A percentile compares a stretch with the other conserved stretches of the same genome.
phyloP scores from a whole-genome alignment of 2,329 filamentous ascomycete species.

The Basipetospora chlamydospora region DNA sequence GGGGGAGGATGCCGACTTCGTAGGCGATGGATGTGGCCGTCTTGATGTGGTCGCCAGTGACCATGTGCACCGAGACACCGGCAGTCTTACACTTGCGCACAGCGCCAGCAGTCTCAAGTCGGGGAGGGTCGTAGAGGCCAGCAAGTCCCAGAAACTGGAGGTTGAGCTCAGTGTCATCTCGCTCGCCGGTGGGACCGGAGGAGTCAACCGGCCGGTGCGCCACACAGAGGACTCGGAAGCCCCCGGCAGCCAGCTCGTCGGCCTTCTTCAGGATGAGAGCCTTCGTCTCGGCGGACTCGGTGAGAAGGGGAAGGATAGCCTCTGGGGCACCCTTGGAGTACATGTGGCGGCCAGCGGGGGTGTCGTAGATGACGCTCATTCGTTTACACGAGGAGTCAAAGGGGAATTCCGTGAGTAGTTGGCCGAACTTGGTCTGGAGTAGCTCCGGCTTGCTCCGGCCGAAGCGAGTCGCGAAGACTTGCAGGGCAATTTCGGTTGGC shows the following conservation, averaged over 20 bases:
- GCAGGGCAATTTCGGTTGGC: constrained; percentile 60
- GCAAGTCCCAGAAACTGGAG: constrained; percentile 55
- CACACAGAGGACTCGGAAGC: constrained; percentile 55
- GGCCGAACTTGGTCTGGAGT: constrained; percentile 21
- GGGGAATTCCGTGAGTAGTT: constrained; percentile 49
- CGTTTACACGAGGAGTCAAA: constrained; percentile 63
- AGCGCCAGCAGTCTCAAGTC: constrained; percentile 48
- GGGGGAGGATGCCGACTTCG: constrained; percentile 46
- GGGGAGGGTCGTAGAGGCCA: constrained; percentile 59
- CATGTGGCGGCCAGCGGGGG: constrained; percentile 22
- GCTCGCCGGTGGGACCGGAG: constrained; percentile 26
- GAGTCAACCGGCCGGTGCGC: constrained; percentile 32
- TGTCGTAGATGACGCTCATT: constrained; percentile 55
- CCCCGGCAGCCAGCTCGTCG: constrained; percentile 43
- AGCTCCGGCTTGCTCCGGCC: constrained; percentile 31
- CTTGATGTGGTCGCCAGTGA: constrained; percentile 54
- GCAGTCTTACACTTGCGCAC: constrained; percentile 44
- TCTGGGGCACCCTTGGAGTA: constrained; percentile 47
- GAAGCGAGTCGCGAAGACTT: constrained; percentile 59
- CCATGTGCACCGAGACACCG: constrained; percentile 54
- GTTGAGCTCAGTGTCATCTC: constrained; percentile 37
- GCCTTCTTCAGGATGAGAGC: constrained; percentile 31
- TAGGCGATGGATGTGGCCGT: constrained; percentile 52
- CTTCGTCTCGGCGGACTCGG: constrained; percentile 31
- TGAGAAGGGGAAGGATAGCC: constrained; percentile 36